These are phyloP conservation scores for Astrothelium macrocarpum DNA, from an alignment of 495 filamentous ascomycete species.

Conservation along the genomic window DNA sequence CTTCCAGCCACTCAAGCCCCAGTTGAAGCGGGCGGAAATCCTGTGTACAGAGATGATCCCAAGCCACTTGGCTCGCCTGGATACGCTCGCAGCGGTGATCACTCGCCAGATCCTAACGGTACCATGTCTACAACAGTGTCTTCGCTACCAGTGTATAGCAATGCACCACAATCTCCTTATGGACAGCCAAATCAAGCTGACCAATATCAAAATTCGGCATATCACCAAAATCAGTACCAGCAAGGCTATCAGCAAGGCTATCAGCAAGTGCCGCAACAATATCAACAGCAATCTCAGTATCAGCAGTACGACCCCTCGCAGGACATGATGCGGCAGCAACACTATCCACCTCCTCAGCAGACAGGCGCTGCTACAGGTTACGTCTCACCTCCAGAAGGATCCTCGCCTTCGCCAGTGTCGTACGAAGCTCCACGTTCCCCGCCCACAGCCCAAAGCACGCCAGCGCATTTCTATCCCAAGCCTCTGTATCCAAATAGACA, in stretches of 20 bases:
- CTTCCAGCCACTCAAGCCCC: background rate
- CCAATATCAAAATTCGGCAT: background rate
- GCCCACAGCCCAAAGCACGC: constrained; percentile 3
- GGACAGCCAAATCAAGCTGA: background rate
- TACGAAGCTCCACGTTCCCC: background rate
- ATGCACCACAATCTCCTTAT: background rate
- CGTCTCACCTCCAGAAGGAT: background rate
- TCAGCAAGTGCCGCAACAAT: background rate
- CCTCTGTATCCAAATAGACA: constrained; percentile 1
- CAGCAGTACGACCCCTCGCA: constrained; percentile 8
- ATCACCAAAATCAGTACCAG: background rate
- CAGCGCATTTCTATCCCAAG: constrained; percentile 10
- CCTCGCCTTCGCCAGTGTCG: background rate
- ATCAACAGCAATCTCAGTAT: background rate
- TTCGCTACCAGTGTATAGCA: background rate
- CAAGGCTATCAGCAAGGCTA: constrained; percentile 3
- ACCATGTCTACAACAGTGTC: background rate
- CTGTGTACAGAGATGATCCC: background rate
- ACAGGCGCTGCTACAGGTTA: background rate
- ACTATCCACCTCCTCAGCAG: constrained; percentile 7
- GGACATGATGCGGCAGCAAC: background rate
- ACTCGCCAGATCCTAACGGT: background rate
- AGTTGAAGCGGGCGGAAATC: background rate
- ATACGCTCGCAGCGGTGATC: background rate
- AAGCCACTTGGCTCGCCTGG: background rate